These are phyloP conservation scores for Paramecium sonneborni DNA, from an alignment of 73 alveolate genomes.

Conservation along the genomic window DNA sequence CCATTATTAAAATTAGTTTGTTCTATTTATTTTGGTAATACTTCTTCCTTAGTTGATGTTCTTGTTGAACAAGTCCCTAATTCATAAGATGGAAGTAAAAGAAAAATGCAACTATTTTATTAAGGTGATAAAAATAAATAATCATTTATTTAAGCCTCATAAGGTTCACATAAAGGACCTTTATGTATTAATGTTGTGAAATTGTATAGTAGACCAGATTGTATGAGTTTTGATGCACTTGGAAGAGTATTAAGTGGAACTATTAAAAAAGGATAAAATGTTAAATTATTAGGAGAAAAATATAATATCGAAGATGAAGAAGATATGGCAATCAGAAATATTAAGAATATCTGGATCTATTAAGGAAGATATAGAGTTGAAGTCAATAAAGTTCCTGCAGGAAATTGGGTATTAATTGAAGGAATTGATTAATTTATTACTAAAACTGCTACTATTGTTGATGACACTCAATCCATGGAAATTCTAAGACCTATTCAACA, in stretches of 20 bases:
- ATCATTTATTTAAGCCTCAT: constrained; percentile 74
- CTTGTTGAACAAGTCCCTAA: constrained; percentile 85
- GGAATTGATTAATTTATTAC: constrained; percentile 87
- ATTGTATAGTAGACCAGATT: constrained; percentile 90
- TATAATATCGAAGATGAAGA: constrained; percentile 96
- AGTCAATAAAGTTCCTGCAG: constrained; percentile 86
- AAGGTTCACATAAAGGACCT: constrained; percentile 83
- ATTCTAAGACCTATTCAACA: constrained; percentile 82
- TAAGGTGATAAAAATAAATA: constrained; percentile 88
- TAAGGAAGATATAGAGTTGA: constrained; percentile 87
- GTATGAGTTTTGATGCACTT: constrained; percentile 91
- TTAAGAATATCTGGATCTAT: constrained; percentile 78
- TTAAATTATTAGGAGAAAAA: constrained; percentile 94
- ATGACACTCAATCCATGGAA: constrained; percentile 67
- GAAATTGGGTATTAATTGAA: constrained; percentile 91
- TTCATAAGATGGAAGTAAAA: constrained; percentile 84
- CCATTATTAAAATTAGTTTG: constrained; percentile 92
- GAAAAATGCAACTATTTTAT: constrained; percentile 86
- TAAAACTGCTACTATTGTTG: constrained; percentile 87
- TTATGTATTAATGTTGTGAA: constrained; percentile 81
- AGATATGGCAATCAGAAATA: constrained; percentile 80
- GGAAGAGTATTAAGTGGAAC: constrained; percentile 99
- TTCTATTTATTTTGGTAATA: constrained; percentile 81
- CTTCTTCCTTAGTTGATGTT: constrained; percentile 77
- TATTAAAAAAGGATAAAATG: constrained; percentile 85